Evolutionary conservation across 2,329 filamentous ascomycete species (phyloP).

Genomic region (Penicillium decumbens): DNA sequence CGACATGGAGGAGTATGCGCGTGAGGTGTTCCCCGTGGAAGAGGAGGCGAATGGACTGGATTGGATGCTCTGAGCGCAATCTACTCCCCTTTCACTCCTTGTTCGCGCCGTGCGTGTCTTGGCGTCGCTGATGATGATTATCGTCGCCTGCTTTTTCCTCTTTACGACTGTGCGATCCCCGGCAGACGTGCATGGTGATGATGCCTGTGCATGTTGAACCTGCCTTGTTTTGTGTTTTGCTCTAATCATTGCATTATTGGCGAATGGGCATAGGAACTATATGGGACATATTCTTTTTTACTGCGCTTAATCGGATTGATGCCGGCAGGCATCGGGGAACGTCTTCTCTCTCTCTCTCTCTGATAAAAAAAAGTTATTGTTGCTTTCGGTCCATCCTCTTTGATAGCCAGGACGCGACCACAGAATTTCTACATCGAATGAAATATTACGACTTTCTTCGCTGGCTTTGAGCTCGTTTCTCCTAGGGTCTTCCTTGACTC

Average conservation of each 20-base stretch:
- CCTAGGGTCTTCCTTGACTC: not conserved
- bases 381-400: conserved; percentile 1
- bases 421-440: conserved; percentile 3
- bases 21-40: conserved; percentile 89
- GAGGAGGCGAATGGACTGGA: conserved; percentile 89
- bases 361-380: conserved; percentile 20
- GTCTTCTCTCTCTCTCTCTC: conserved; percentile 1
- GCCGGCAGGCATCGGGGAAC: conserved; percentile 6
- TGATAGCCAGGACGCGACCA: conserved; percentile 1
- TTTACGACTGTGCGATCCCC: conserved; percentile 17
- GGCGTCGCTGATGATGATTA: conserved; percentile 1
- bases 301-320: conserved; percentile 17
- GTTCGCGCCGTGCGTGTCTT: not conserved
- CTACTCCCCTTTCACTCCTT: not conserved
- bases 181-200: conserved; percentile 26
- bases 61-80: conserved; percentile 64
- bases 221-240: conserved; percentile 12
- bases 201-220: conserved; percentile 22
- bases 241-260: conserved; percentile 29
- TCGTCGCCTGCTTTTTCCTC: not conserved
- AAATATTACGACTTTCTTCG: conserved; percentile 8
- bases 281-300: conserved; percentile 17
- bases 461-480: not conserved
- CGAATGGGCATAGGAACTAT: conserved; percentile 26
- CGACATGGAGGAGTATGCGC: conserved; percentile 87